A percentile compares a stretch with the other conserved stretches of the same genome.
Evolutionary conservation across 352 stramenopile genomes (phyloP).

Genomic region (Plasmopara viticola): DNA sequence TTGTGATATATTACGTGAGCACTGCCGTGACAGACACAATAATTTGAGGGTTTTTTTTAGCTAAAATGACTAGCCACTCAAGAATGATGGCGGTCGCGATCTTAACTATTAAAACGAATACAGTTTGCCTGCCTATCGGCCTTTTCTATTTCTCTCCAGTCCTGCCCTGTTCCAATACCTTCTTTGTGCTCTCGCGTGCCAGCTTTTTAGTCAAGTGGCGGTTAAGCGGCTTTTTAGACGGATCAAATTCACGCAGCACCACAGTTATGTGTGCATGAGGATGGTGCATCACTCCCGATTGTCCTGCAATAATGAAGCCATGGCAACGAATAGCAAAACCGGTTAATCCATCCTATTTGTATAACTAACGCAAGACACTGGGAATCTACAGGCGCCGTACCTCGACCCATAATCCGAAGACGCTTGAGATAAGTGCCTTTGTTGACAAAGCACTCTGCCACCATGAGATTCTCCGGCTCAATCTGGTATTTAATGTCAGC

Average conservation of each 20-base stretch:
- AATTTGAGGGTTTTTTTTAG: neutral
- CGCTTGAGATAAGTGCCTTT: slow-evolving; percentile 81
- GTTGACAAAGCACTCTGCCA: slow-evolving; percentile 83
- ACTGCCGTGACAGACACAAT: slow-evolving; percentile 16
- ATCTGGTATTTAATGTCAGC: slow-evolving; percentile 87
- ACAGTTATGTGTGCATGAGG: slow-evolving; percentile 77
- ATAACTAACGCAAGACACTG: neutral
- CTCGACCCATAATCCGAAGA: slow-evolving; percentile 79
- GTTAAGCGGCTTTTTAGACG: slow-evolving; percentile 69
- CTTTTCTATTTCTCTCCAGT: neutral
- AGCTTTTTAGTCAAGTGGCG: slow-evolving; percentile 71
- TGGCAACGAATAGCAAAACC: slow-evolving; percentile 3
- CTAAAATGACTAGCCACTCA: too few relatives aligned
- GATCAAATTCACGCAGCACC: slow-evolving; percentile 71
- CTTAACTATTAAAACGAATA: too few relatives aligned
- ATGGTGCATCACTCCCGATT: slow-evolving; percentile 80
- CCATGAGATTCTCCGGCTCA: slow-evolving; percentile 76
- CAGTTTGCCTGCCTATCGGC: too few relatives aligned
- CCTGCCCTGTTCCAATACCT: slow-evolving; percentile 3
- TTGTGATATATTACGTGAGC: slow-evolving; percentile 9
- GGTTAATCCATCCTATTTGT: slow-evolving; percentile 1
- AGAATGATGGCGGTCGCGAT: too few relatives aligned
- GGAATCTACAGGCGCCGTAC: slow-evolving; percentile 20
- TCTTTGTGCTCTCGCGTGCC: slow-evolving; percentile 43
- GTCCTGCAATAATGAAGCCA: slow-evolving; percentile 32